Evolutionary conservation across 176 grass and related monocot species (phyloP), one percentile per base, ranked within the genome.

Genomic region (Carex littledalei): DNA sequence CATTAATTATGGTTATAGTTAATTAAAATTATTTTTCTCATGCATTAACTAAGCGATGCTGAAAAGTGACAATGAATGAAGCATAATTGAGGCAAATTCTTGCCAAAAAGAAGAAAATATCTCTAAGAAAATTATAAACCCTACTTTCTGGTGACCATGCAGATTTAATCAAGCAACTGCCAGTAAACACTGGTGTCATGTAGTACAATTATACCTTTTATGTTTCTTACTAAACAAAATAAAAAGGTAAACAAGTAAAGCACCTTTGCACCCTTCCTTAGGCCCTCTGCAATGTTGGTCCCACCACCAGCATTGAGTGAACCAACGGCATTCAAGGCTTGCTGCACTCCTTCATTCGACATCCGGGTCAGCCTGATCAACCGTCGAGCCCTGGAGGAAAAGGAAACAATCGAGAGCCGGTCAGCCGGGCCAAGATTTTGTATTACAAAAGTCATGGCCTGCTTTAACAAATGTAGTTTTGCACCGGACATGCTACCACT

Each of bases 241-340:
- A 32, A 49, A 83, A 67, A 49, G 21, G 80, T 50, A 45, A 67
- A 22, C 10, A 67, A 83, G 62, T 63, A 61, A 59, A 17, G 17
- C 86, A 89, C 89, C 87, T 77, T 87, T 55, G 89, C 87, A 0
- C 87, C 92, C 70, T 3, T 89, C 2, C 78, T 87, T 22, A 94
- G 89, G 5, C 89, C 92, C 78, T 86, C 81, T 35, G 89, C 85
- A 55, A 94, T 89, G 85, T 94, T 94, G 47, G 92, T 94, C 55
- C 87, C 87, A 55, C 89, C 89, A 45, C 35, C 6, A 16, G 85
- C 89, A 16, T 0, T 22, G 22, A 94, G 87, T 1, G 89, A 86
- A 43, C 70, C 63, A 37, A 94, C 89, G 4, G 82, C 85, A 15
- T 45, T 17, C 63, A 50, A 49, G 16, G 85, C 82, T 4, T 49